Evolutionary conservation across 1,139 yeast species (phyloP).

Genomic region (Geotrichum citri-aurantii): DNA sequence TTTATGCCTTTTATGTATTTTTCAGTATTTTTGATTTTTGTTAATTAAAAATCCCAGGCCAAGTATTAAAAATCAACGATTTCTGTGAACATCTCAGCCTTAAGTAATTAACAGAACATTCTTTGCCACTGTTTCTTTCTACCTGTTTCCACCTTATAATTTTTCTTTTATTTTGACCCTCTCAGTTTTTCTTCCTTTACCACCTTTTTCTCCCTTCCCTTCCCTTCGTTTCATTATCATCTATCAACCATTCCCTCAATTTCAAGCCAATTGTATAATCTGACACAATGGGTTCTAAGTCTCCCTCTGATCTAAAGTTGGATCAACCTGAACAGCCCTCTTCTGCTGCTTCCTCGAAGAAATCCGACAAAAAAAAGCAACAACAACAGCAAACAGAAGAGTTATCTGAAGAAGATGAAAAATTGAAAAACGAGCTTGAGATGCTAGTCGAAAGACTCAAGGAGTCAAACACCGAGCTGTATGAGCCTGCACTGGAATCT

Average conservation of each 20-base stretch:
- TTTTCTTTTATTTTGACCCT: neutral
- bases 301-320: constrained; percentile 10
- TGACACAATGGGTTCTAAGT: constrained; percentile 5
- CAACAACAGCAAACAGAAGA: constrained; percentile 63
- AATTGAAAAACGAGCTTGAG: constrained; percentile 81
- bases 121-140: constrained; percentile 6
- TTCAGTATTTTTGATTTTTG: neutral
- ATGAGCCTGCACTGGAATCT: constrained; percentile 54
- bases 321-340: constrained; percentile 11
- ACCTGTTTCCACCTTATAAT: constrained; percentile 5
- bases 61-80: neutral
- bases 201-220: neutral
- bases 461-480: constrained; percentile 47
- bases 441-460: constrained; percentile 72
- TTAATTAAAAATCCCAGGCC: neutral
- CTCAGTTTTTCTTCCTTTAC: neutral
- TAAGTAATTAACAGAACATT: constrained; percentile 4
- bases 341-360: constrained; percentile 16
- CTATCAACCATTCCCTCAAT: neutral
- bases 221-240: neutral
- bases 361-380: constrained; percentile 36
- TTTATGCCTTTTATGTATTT: neutral
- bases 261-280: neutral
- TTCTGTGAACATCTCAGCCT: neutral
- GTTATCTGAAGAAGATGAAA: constrained; percentile 88